Evolutionary conservation across 306 rosid species (phyloP), one percentile per base, ranked within the genome.

Genomic region (Cucumis cinereus): DNA sequence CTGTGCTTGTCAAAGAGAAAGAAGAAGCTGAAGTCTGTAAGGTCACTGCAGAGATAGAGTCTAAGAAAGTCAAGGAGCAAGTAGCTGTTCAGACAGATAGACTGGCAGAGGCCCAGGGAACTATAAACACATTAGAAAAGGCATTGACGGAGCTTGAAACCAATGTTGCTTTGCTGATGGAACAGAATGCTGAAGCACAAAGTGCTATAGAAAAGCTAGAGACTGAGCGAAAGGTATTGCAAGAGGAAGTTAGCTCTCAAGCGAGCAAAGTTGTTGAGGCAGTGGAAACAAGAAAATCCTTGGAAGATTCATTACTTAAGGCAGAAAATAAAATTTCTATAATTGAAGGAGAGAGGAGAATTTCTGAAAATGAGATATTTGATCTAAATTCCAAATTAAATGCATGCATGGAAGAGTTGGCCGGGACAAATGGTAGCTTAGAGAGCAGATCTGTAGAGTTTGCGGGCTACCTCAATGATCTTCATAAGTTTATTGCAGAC

Each of bases 61-160:
- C 87, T 71, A 88, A 79, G 73, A 83, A 82, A 79, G 82, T 80
- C 58, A 92, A 81, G 78, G 95, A 85, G 80, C 96, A 90, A 81
- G 82, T 86, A 77, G 84, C 82, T 45, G 62, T 41, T 38, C 91
- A 84, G 83, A 74, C 88, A 66, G 78, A 77, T 71, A 84, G 86
- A 84, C 84, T 94, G 53, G 83, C 80, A 28, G 97, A 84, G 85
- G 93, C 97, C 82, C 80, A 81, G 68, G 58, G 61, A 84, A 82
- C 86, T 82, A 85, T 92, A 82, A 79, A 85, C 83, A 86, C 82
- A 52, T 89, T 92, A n/a, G 91, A 92, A 82, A 91, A 83, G 53
- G 84, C 86, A 52, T 77, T 90, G 28, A 88, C 87, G 74, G 84
- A 74, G 88, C 78, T 78, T 80, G 85, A 88, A 86, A 62, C 79